Evolutionary conservation across 495 filamentous ascomycete genomes (phyloP), one percentile per base, ranked within the genome.

Genomic region (Tirmania nivea): DNA sequence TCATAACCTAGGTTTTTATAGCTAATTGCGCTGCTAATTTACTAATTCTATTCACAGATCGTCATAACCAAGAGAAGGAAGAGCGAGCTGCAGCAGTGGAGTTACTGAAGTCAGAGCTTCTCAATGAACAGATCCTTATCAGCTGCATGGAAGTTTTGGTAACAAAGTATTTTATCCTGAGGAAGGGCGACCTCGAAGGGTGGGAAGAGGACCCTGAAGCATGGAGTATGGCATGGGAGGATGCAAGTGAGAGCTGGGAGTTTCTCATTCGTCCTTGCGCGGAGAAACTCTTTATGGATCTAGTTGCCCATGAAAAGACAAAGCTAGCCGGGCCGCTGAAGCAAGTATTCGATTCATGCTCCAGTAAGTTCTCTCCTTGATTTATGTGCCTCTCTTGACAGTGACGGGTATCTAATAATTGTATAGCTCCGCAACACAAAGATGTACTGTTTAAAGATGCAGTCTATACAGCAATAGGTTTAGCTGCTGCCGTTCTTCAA

Each of bases 151-250:
- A 88, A 55, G 71, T 80, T 10, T 75, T 93, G 16, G 81, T 96
- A 35, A 86, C 83, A 8, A 79, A 79, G 52, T 87, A 92, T 63
- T 92, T 97, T 67, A 74, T 86, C 35, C 87, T 95, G 63, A 77
- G 84, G n/a, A 74, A 79, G 35, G 75, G 73, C 36, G 90, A 95
- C 63, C 79, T 94, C 14, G 75, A 82, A 49, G 80, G 86, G 56
- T 96, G 90, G 90, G 81, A 85, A 65, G 82, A 86, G 58, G 85
- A 90, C 47, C 86, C 88, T 0, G 84, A 95, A 60, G 83, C 88
- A 50, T 97, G 89, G 90, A 86, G 93, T 60, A 76, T 78, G 55
- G 75, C 75, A 60, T 85, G 93, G 68, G 82, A 90, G 53, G 81
- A 77, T 45, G 75, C 79, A 51, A 77, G 83, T 17, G 80, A 86